Evolutionary conservation across 768 basidiomycete genomes (phyloP), one percentile per base, ranked within the genome.

Genomic region (Boletus subcaerulescens): DNA sequence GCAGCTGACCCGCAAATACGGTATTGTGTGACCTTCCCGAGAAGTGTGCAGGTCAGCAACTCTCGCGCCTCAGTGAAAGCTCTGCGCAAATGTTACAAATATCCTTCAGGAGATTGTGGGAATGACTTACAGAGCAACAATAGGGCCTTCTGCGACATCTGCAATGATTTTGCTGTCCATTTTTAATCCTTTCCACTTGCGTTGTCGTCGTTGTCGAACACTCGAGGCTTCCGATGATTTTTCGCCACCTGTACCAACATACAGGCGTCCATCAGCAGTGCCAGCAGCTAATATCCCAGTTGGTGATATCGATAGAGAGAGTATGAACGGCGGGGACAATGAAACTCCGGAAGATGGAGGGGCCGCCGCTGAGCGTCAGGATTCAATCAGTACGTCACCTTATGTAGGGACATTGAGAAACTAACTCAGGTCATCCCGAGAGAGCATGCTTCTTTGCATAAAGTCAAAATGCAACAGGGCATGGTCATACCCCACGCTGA

Each of bases 401-500:
- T 32, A 38, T 36, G 26, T 22, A 4, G 15, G 22, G 32, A 50
- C 24, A 38, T 41, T 22, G 17, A 33, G 44, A 40, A 38, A 36
- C 77, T 24, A 48, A 89, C 89, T 65, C 47, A 91, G 76, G 64
- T 85, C 77, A 45, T 78, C 74, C 35, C 77, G 76, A 5, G 89
- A 88, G 40, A 89, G 70, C 8, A 81, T 47, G 29, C 72, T 80
- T 29, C 81, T 77, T 69, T 82, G 82, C 14, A 62, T 60, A 53
- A 79, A 80, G 61, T 91, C 87, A 62, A 83, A 85, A 62, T 93
- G 91, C 14, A 88, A 65, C 24, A 93, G 60, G 4, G 76, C 71
- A 39, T 77, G 80, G 60, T 93, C 91, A 62, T 87, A 92, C 2
- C 91, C 91, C 6, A 83, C 89, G 56, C 86, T 90, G 22, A 93